Conservation (phyloP, 306 rosid species). For the Casuarina glauca region DNA sequence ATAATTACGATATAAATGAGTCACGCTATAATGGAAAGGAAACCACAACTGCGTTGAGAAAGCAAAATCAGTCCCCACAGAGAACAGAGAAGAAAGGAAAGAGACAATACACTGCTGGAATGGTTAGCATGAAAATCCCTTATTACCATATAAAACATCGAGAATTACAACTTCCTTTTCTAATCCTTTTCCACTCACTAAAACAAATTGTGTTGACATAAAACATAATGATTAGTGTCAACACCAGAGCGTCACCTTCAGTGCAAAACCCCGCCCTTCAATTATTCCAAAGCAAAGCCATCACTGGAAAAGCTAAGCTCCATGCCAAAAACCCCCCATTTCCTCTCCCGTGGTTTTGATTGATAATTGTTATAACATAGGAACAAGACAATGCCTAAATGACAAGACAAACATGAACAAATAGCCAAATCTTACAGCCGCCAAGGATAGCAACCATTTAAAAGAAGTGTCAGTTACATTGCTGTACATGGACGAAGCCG, state of each 20-base stretch:
- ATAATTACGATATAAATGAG: no score
- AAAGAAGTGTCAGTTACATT: slow-evolving; percentile 31
- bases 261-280: not conserved
- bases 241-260: no score
- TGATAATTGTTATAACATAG: not conserved
- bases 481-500: slow-evolving; percentile 44
- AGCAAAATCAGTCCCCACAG: no score
- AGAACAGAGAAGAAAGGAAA: not conserved
- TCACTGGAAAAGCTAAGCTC: not conserved
- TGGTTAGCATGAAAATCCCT: not conserved
- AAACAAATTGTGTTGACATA: no score
- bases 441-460: slow-evolving; percentile 38
- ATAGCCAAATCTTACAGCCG: slow-evolving; percentile 27
- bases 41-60: no score
- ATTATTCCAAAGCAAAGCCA: not conserved
- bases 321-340: not conserved
- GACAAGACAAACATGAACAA: slow-evolving; percentile 7
- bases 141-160: not conserved
- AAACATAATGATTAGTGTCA: no score
- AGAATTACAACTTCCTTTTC: not conserved
- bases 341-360: not conserved
- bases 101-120: not conserved
- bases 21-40: no score
- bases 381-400: not conserved
- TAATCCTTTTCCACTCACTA: not conserved